These are phyloP conservation scores for Musa acuminata DNA, from an alignment of 176 grass and related monocot species.

Conservation along the genomic window DNA sequence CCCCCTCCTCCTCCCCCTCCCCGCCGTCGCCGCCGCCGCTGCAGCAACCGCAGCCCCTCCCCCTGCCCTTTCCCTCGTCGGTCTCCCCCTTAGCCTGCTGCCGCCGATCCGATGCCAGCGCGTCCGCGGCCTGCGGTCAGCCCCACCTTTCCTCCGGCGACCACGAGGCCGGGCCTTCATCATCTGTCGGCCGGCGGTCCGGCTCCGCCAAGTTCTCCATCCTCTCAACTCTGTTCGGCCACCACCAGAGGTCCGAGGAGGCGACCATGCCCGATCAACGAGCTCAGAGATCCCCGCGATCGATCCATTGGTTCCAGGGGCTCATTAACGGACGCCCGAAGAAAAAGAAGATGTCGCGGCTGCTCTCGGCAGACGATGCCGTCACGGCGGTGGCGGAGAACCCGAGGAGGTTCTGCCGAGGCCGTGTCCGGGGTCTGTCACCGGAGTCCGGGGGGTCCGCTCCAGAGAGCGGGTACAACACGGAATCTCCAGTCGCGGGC, in stretches of 20 bases:
- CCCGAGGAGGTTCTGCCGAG: background rate
- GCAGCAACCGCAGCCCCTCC: background rate
- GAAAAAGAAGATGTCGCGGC: slow-evolving; percentile 1
- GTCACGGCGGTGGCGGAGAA: background rate
- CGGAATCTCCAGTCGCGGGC: background rate
- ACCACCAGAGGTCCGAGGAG: slow-evolving; percentile 1
- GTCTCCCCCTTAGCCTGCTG: slow-evolving; percentile 35
- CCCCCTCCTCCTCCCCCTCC: background rate
- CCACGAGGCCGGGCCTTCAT: slow-evolving; percentile 14
- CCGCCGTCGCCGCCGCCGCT: slow-evolving; percentile 14
- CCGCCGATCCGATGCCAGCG: slow-evolving; percentile 35
- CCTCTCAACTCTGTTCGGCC: background rate
- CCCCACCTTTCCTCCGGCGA: background rate
- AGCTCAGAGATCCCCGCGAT: slow-evolving; percentile 18
- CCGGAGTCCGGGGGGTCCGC: slow-evolving; percentile 6
- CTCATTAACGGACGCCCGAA: slow-evolving; percentile 16
- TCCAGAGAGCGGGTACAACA: background rate
- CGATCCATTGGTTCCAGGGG: slow-evolving; percentile 36
- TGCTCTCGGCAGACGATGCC: slow-evolving; percentile 22
- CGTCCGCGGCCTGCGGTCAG: background rate
- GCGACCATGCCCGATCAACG: slow-evolving; percentile 4
- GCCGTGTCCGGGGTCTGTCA: slow-evolving; percentile 34
- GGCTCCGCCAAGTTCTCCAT: slow-evolving; percentile 7
- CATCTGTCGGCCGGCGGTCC: slow-evolving; percentile 2
- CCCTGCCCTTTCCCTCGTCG: slow-evolving; percentile 30